phyloP scores from a whole-genome alignment of 2,329 filamentous ascomycete genomes.

The Bipolaris sorokiniana region DNA sequence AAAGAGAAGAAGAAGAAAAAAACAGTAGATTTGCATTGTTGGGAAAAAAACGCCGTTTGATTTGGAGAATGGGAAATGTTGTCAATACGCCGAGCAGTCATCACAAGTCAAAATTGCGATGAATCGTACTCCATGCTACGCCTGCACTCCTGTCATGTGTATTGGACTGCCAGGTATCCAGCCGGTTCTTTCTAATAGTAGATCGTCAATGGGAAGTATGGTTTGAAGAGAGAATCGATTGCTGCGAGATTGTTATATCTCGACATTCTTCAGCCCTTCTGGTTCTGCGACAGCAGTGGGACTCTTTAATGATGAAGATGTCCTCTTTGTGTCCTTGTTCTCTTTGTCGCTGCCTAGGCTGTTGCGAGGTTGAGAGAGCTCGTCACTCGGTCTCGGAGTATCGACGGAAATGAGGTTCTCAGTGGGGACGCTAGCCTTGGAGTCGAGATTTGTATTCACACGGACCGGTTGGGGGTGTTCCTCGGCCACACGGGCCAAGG shows the following conservation, averaged over 20 bases:
- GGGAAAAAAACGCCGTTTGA: slow-evolving; percentile 7
- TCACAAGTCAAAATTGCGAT: slow-evolving; percentile 19
- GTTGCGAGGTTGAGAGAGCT: slow-evolving; percentile 34
- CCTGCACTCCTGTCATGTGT: slow-evolving; percentile 26
- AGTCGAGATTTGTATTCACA: slow-evolving; percentile 45
- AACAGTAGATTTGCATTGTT: slow-evolving; percentile 11
- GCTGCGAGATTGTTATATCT: slow-evolving; percentile 47
- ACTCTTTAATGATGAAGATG: slow-evolving; percentile 38
- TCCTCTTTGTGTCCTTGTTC: slow-evolving; percentile 35
- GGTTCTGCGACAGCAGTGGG: slow-evolving; percentile 28
- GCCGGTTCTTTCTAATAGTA: slow-evolving; percentile 33
- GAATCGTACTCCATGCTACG: slow-evolving; percentile 20
- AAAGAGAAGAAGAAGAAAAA: background rate
- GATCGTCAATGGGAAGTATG: slow-evolving; percentile 24
- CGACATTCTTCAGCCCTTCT: slow-evolving; percentile 57
- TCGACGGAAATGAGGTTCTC: slow-evolving; percentile 54
- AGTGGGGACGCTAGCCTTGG: slow-evolving; percentile 30
- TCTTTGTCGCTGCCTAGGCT: slow-evolving; percentile 50
- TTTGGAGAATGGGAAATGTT: slow-evolving; percentile 12
- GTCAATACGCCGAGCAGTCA: slow-evolving; percentile 19
- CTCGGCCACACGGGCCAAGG: slow-evolving; percentile 76
- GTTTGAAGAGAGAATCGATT: slow-evolving; percentile 10
- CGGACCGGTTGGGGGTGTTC: slow-evolving; percentile 58
- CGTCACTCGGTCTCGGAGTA: slow-evolving; percentile 50
- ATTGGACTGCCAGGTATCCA: slow-evolving; percentile 36